Conservation (phyloP, 495 filamentous ascomycete species). For the Penicillium taxi region DNA sequence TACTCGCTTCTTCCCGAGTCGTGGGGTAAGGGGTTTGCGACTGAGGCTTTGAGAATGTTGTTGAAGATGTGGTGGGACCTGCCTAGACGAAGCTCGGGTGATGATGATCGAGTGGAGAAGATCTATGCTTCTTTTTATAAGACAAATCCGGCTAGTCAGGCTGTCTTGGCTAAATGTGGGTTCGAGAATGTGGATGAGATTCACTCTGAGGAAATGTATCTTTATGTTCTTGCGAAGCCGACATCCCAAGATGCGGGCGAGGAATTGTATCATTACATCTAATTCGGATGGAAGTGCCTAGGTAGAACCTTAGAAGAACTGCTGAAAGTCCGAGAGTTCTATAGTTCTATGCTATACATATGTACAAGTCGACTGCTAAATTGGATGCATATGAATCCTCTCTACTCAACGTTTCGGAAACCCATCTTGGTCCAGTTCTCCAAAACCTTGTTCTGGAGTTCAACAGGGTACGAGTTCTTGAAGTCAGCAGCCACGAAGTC, state of each 20-base stretch:
- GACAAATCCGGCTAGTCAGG: conserved; percentile 20
- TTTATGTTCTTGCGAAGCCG: no score
- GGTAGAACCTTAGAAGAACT: no score
- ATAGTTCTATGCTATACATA: no score
- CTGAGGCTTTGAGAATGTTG: conserved; percentile 22
- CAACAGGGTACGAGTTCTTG: conserved; percentile 25
- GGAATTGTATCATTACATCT: no score
- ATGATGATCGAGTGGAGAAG: conserved; percentile 9
- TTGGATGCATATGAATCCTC: no score
- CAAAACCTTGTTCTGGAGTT: conserved; percentile 27
- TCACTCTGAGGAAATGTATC: no score
- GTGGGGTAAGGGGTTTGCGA: conserved; percentile 31
- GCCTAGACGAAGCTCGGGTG: conserved; percentile 1
- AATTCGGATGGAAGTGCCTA: no score
- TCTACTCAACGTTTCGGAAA: conserved; percentile 20
- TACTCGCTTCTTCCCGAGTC: conserved; percentile 21
- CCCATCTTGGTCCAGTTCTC: conserved; percentile 28
- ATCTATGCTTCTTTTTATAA: conserved; percentile 19
- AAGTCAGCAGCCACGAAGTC: conserved; percentile 31
- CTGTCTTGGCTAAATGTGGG: conserved; percentile 28
- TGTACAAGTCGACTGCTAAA: no score
- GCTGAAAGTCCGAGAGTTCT: no score
- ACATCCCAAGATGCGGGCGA: no score
- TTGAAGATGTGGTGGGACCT: conserved; percentile 21
- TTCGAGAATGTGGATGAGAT: conserved; percentile 26